phyloP scores from a whole-genome alignment of 164 flowering plant species.

The Amborella trichopoda region DNA sequence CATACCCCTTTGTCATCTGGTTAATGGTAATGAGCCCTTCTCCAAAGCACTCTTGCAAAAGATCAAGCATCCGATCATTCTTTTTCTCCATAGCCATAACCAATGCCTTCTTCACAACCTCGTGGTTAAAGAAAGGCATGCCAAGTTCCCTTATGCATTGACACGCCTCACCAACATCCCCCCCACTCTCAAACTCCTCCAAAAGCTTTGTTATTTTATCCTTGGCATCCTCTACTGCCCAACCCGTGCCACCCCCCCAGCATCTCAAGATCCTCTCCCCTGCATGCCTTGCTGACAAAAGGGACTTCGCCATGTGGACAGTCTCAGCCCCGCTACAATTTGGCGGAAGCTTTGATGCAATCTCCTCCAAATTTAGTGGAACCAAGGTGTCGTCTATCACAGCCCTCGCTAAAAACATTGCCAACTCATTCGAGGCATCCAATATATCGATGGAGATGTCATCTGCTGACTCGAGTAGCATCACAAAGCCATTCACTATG shows the following conservation, averaged over 20 bases:
- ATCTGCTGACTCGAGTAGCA: constrained; percentile 94
- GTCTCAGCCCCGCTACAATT: constrained; percentile 82
- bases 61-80: constrained; percentile 76
- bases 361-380: constrained; percentile 84
- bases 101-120: constrained; percentile 92
- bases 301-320: constrained; percentile 69
- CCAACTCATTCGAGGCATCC: constrained; percentile 92
- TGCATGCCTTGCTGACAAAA: constrained; percentile 81
- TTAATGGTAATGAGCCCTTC: constrained; percentile 89
- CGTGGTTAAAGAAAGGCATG: constrained; percentile 97
- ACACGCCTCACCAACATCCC: constrained; percentile 84
- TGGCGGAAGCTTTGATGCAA: constrained; percentile 24
- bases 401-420: constrained; percentile 84
- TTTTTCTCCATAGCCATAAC: constrained; percentile 99
- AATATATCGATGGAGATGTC: constrained; percentile 89
- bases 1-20: constrained; percentile 91
- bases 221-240: constrained; percentile 99
- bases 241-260: constrained; percentile 99
- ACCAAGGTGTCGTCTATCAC: constrained; percentile 93
- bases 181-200: constrained; percentile 91
- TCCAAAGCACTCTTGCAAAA: constrained; percentile 65
- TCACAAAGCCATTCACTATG: constrained; percentile 72
- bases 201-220: constrained; percentile 85
- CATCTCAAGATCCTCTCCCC: constrained; percentile 97
- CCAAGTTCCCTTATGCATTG: constrained; percentile 90